Evolutionary conservation across 2,329 filamentous ascomycete genomes (phyloP).

Genomic region (Amauroascus niger): DNA sequence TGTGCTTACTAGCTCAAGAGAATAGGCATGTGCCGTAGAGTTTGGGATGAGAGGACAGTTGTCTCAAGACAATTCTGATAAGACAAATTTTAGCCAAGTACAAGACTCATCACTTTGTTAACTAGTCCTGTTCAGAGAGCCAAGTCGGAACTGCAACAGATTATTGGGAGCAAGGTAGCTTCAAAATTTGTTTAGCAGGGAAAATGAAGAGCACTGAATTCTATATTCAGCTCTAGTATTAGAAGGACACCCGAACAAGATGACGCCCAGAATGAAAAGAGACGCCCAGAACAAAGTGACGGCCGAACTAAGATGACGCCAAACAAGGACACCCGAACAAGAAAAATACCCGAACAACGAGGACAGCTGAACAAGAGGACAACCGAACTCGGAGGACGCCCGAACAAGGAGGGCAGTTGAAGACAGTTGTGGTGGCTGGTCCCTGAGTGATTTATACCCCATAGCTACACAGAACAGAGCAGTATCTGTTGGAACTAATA

Average conservation of each 20-base stretch:
- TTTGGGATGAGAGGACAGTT: too few relatives aligned
- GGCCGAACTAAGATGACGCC: not conserved
- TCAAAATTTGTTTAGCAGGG: not conserved
- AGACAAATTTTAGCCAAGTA: too few relatives aligned
- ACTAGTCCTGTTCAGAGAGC: too few relatives aligned
- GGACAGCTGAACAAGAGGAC: not conserved
- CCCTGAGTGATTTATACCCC: constrained; percentile 5
- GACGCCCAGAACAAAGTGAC: not conserved
- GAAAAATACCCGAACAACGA: not conserved
- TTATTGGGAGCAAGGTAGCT: not conserved
- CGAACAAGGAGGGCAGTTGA: not conserved
- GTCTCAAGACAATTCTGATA: too few relatives aligned
- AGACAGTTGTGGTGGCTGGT: constrained; percentile 2
- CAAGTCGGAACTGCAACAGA: too few relatives aligned
- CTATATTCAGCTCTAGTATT: not conserved
- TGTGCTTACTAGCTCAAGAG: too few relatives aligned
- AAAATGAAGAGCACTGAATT: not conserved
- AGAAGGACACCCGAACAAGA: not conserved
- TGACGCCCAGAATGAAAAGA: not conserved
- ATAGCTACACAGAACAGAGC: not conserved
- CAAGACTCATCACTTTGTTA: too few relatives aligned
- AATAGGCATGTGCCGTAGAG: too few relatives aligned
- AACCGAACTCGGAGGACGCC: not conserved
- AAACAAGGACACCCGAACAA: not conserved
- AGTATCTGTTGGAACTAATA: not conserved